A percentile compares a stretch with the other conserved stretches of the same genome.
These are phyloP conservation scores for Debaryomyces nepalensis DNA, from an alignment of 1,139 yeast species.

Conservation along the genomic window DNA sequence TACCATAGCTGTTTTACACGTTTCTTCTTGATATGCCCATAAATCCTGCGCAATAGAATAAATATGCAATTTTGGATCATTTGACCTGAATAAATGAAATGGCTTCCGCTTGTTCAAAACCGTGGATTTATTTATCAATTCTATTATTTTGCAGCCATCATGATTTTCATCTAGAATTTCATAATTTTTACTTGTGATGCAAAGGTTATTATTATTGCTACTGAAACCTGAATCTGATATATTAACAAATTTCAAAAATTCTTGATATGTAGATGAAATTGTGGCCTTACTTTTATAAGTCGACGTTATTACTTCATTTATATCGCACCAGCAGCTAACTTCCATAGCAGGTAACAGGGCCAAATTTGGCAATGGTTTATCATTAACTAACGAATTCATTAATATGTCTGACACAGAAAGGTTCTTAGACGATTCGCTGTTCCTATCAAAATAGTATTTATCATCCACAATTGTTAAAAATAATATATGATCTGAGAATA, in stretches of 20 bases:
- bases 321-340: constrained; percentile 70
- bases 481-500: constrained; percentile 80
- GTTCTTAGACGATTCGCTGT: constrained; percentile 42
- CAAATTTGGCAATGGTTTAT: constrained; percentile 66
- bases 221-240: constrained; percentile 32
- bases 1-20: constrained; percentile 62
- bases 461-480: constrained; percentile 58
- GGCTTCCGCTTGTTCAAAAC: constrained; percentile 81
- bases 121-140: constrained; percentile 74
- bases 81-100: constrained; percentile 73
- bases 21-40: constrained; percentile 61
- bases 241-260: constrained; percentile 34
- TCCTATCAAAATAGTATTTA: constrained; percentile 32
- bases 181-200: constrained; percentile 27
- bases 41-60: constrained; percentile 84
- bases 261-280: constrained; percentile 14
- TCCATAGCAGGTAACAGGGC: constrained; percentile 65
- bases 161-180: constrained; percentile 24
- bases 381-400: constrained; percentile 89
- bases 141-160: constrained; percentile 52
- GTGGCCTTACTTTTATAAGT: constrained; percentile 40
- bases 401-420: constrained; percentile 78
- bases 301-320: constrained; percentile 57
- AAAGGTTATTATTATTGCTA: constrained; percentile 17
- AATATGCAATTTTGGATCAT: constrained; percentile 47